Evolutionary conservation across 345 rosid species (phyloP).

Genomic region (Tarenaya hassleriana): DNA sequence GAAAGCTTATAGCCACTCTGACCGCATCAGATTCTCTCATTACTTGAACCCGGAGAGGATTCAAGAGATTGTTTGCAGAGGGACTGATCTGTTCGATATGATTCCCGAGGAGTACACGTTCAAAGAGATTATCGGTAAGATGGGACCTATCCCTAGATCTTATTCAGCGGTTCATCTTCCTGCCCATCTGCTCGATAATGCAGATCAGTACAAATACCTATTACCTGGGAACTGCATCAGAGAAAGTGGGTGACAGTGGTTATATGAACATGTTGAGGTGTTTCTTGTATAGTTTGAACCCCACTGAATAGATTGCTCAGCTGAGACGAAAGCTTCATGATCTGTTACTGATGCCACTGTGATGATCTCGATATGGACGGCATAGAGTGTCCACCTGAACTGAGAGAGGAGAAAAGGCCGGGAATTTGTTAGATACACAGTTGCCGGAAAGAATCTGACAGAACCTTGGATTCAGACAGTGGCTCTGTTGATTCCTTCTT

Average conservation of each 20-base stretch:
- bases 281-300: conserved; percentile 19
- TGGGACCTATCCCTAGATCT: conserved; percentile 76
- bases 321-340: conserved; percentile 11
- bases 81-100: conserved; percentile 78
- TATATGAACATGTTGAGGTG: conserved; percentile 10
- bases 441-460: neutral
- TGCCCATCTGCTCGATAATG: conserved; percentile 51
- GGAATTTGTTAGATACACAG: conserved; percentile 5
- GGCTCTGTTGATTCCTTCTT: conserved; percentile 6
- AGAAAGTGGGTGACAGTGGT: conserved; percentile 46
- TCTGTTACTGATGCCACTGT: conserved; percentile 1
- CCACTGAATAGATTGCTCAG: too few species aligned
- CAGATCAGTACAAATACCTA: conserved; percentile 56
- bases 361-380: too few species aligned
- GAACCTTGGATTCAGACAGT: conserved; percentile 11
- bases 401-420: neutral
- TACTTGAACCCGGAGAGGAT: conserved; percentile 67
- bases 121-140: conserved; percentile 75
- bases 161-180: conserved; percentile 87
- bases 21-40: conserved; percentile 79
- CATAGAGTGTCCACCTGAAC: neutral
- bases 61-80: conserved; percentile 79
- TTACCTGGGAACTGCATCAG: conserved; percentile 82
- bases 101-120: conserved; percentile 87
- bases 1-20: conserved; percentile 93